Base-by-base conservation (phyloP, 805 yeast genomes). In the Tetrapisispora fleetii region DNA sequence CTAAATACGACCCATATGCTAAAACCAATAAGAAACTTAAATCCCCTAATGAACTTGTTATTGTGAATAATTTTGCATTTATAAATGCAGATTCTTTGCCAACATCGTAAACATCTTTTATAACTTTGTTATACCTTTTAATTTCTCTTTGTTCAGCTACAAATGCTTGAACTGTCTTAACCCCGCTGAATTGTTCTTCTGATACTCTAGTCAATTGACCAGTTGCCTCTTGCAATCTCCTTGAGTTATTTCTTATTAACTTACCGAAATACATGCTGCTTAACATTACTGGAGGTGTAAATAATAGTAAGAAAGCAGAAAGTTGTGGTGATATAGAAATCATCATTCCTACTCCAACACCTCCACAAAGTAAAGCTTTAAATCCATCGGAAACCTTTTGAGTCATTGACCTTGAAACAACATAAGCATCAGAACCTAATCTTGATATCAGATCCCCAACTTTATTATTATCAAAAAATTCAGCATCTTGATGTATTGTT, bases 381-480 rank as follows among this genome's bases (percentile, higher is more conserved):
- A 85, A 75, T 7, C 99, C 99, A 64, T 91, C 98, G 50, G 95
- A 84, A 28, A 91, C 75, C 62, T 91, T 91, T 57, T 87, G 95
- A 21, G 97, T 87, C 53, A 93, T 77, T 0, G 96, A 81, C 54
- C 88, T 78, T 10, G 96, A 79, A 18, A 91, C 95, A 28, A 93
- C 80, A 51, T 86, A 89, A 1, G 96, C 85, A 64, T 93, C 99
- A 39, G 86, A 83, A 16, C 95, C 85, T 46, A 91, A 70, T 51
- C 99, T 74, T 11, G 96, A 88, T 40, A 91, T 89, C 59, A 91
- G 73, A 62, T 91, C 99, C 37, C 99, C 99, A 10, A 89, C 89
- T 61, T 91, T 84, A 53, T 95, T 88, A n/a, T 81, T 79, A 62
- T 91, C 99, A 67, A 89, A 90, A 62, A 93, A 91, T 61, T 85